Base-by-base conservation (phyloP, 768 basidiomycete species). In the Lactarius deliciosus region DNA sequence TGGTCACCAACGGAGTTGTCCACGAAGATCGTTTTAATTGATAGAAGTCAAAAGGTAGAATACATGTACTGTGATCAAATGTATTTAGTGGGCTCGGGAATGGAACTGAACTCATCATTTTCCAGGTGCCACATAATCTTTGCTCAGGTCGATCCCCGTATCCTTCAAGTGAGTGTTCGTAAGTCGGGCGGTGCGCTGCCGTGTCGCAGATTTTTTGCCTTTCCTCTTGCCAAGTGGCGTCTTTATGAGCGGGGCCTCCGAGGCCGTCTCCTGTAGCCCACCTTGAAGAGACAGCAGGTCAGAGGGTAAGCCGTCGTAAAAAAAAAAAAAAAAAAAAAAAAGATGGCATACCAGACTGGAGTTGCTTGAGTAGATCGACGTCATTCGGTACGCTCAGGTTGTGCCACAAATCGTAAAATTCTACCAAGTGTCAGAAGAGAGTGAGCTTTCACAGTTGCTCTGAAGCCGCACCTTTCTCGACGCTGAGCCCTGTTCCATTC, bases 391-490 rank as follows among this genome's bases (percentile, higher is more conserved):
- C 90, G 72, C 86, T 88, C 20, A 95, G 80, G 4, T 83, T 82
- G 75, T 92, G 91, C 94, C 95, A 96, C 20, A 96, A 78, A 71
- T 94, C 90, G 60, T 83, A 79, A 74, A 96, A 96, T 76, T 96
- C 94, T 96, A 75, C 20, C 16, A 38, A 10, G 28, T 57, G 38
- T 62, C 22, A 47, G 41, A 60, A 34, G 58, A 57, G 58, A 36
- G 54, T 11, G 38, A 56, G 53, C 58, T 8, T 15, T 5, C 15
- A 41, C 7, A 43, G 25, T 41, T 4, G n/a, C 57, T 28, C 34
- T 38, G 40, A 28, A 25, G 32, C 74, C 82, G 61, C 64, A 88
- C 94, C 94, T 81, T 93, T 86, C 77, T 95, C 92, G 4, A 94
- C 85, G n/a, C 77, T 76, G 69, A 82, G 82, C 2, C 88, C 89